phyloP scores from a whole-genome alignment of 257 asterid species.

The Plectranthus barbatus region DNA sequence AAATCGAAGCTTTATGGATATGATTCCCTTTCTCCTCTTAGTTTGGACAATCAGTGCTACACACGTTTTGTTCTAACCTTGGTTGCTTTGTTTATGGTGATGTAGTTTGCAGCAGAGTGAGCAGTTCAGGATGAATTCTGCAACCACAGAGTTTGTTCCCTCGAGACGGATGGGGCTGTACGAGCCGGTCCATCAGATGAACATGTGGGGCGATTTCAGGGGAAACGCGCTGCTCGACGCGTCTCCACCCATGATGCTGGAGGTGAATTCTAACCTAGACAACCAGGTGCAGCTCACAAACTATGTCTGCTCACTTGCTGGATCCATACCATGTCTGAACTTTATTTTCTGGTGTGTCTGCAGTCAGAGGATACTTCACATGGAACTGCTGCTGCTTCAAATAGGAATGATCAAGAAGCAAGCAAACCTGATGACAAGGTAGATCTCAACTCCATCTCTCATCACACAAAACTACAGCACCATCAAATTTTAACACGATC shows the following conservation, averaged over 20 bases:
- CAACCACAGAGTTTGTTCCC: constrained; percentile 66
- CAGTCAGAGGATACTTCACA: constrained; percentile 74
- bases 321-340: neutral
- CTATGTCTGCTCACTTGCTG: neutral
- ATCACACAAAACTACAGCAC: too few relatives aligned
- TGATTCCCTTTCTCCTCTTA: neutral
- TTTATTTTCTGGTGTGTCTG: neutral
- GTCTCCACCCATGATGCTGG: constrained; percentile 43
- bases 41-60: too few relatives aligned
- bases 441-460: neutral
- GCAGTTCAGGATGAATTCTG: constrained; percentile 66
- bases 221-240: constrained; percentile 30
- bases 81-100: neutral
- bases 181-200: constrained; percentile 60
- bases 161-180: constrained; percentile 71
- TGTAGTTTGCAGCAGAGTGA: neutral
- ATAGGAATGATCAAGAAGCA: constrained; percentile 57
- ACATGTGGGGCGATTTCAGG: constrained; percentile 75
- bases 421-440: constrained; percentile 70
- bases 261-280: constrained; percentile 43
- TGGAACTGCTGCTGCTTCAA: constrained; percentile 47
- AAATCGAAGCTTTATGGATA: too few relatives aligned
- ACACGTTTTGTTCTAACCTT: neutral
- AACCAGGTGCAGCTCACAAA: constrained; percentile 38
- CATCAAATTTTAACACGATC: too few relatives aligned